Conservation (phyloP, 2,329 filamentous ascomycete species). For the Beauveria sp. region DNA sequence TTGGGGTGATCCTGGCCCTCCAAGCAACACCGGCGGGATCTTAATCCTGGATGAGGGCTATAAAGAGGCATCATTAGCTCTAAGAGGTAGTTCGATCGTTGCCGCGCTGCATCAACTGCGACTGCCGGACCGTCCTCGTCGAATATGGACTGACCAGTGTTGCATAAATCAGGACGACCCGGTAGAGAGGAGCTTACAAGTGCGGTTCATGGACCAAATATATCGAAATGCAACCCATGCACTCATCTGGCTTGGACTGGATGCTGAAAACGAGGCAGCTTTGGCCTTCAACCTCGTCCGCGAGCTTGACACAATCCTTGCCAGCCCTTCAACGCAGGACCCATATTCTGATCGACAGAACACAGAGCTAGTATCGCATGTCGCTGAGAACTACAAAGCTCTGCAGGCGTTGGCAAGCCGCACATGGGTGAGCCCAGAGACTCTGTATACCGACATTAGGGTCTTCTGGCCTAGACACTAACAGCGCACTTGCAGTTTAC, state of each 20-base stretch:
- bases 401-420: no score
- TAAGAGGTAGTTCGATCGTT: slow-evolving; percentile 13
- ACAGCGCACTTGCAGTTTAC: slow-evolving; percentile 21
- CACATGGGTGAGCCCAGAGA: no score
- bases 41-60: no score
- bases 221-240: slow-evolving; percentile 26
- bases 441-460: no score
- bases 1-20: no score
- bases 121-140: slow-evolving; percentile 17
- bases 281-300: not conserved
- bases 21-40: no score
- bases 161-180: slow-evolving; percentile 33
- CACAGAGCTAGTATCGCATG: slow-evolving; percentile 23
- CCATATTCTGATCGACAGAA: slow-evolving; percentile 24
- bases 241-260: slow-evolving; percentile 28
- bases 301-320: no score
- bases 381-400: not conserved
- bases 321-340: slow-evolving; percentile 12
- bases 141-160: slow-evolving; percentile 33
- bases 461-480: no score
- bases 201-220: slow-evolving; percentile 31
- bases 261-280: slow-evolving; percentile 23
- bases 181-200: slow-evolving; percentile 27
- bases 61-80: no score
- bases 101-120: slow-evolving; percentile 24